Base-by-base conservation (phyloP, 148 eudicot species). In the Fagopyrum esculentum region DNA sequence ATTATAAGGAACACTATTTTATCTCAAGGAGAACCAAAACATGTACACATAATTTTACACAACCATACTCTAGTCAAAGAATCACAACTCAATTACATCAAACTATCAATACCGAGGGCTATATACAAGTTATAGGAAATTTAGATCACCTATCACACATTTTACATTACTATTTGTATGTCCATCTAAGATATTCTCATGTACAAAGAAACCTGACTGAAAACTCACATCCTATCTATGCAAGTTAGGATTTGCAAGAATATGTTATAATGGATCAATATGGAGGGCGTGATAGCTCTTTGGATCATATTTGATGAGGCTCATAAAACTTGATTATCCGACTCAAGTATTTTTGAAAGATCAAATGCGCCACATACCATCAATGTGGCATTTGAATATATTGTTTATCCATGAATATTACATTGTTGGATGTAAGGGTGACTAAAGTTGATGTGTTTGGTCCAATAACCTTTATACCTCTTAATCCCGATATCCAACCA, bases 401-500 rank as follows among this genome's bases (percentile, higher is more conserved):
- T n/a, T n/a, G 72, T 56, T 80, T 86, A 91, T 78, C 80, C 87
- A 2, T 89, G 97, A 72, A 95, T 84, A 75, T 95, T 95, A 86
- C 99, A 96, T 47, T 87, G 94, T 76, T 87, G 97, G 72, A 96
- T 76, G 77, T 80, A 84, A 4, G 92, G 97, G 78, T 90, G 87
- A 40, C 84, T 84, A 51, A 81, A 89, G 61, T 89, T 77, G 75
- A 88, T 77, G 54, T 86, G 86, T 75, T 81, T 85, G 84, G 79
- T 81, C 99, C 99, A 95, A 71, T 83, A 90, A 9, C 69, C 79
- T 83, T 89, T 90, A 86, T 87, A 90, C 76, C 85, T 87, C 29
- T 81, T 88, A 12, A 88, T 72, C 51, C 97, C 96, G 40, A 90
- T 89, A 82, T 92, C 71, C 76, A 92, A 78, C 99, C 99, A 96